phyloP scores from a whole-genome alignment of 2,329 filamentous ascomycete genomes.

The Trichoderma koningiopsis region DNA sequence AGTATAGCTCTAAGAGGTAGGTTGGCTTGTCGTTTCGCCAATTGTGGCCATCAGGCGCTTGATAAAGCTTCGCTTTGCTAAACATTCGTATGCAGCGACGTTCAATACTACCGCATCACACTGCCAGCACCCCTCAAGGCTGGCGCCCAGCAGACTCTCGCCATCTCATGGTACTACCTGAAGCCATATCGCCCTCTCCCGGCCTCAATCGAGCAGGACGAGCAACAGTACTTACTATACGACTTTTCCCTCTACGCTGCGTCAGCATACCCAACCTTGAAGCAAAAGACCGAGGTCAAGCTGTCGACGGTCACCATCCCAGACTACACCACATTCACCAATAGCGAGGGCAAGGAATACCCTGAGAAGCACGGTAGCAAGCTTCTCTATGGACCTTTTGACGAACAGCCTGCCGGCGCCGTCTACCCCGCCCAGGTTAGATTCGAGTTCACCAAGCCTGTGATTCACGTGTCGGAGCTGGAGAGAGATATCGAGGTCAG shows the following conservation, averaged over 20 bases:
- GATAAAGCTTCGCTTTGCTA: neutral
- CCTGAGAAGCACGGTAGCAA: slow-evolving; percentile 83
- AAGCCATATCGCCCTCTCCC: slow-evolving; percentile 80
- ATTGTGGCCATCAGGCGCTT: neutral
- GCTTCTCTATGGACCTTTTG: slow-evolving; percentile 88
- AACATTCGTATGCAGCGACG: slow-evolving; percentile 54
- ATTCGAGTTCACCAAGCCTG: slow-evolving; percentile 93
- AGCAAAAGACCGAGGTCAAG: slow-evolving; percentile 98
- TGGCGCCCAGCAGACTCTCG: slow-evolving; percentile 78
- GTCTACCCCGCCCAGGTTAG: slow-evolving; percentile 73
- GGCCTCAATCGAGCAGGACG: slow-evolving; percentile 77
- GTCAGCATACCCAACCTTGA: slow-evolving; percentile 80
- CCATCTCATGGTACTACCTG: slow-evolving; percentile 82
- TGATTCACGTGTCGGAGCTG: slow-evolving; percentile 75
- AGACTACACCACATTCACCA: slow-evolving; percentile 77
- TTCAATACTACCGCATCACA: slow-evolving; percentile 82
- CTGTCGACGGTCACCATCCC: slow-evolving; percentile 76
- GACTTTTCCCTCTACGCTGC: slow-evolving; percentile 82
- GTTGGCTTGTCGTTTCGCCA: slow-evolving; percentile 16
- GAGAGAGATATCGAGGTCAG: slow-evolving; percentile 94
- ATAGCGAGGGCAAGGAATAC: slow-evolving; percentile 60
- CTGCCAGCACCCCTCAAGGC: slow-evolving; percentile 75
- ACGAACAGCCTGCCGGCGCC: slow-evolving; percentile 77
- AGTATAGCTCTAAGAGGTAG: slow-evolving; percentile 62
- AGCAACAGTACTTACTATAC: slow-evolving; percentile 84